A percentile compares a stretch with the other conserved stretches of the same genome.
phyloP scores from a whole-genome alignment of 768 basidiomycete species.

The Tulasnella sp. region DNA sequence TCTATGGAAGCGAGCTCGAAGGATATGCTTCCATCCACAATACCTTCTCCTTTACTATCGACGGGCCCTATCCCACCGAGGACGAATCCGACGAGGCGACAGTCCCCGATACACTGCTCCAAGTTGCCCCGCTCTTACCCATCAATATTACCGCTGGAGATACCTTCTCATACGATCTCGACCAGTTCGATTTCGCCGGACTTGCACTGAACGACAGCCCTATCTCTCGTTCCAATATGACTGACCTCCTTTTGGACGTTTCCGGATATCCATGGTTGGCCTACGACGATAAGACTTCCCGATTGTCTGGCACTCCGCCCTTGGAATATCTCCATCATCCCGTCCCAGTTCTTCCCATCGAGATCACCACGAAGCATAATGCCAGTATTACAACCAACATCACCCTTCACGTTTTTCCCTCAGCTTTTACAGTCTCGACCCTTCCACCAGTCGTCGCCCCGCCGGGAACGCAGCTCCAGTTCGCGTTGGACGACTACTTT shows the following conservation, averaged over 20 bases:
- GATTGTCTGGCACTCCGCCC: constrained; percentile 64
- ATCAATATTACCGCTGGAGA: constrained; percentile 67
- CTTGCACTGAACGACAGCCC: constrained; percentile 59
- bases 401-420: constrained; percentile 61
- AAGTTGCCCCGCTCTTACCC: constrained; percentile 47
- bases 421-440: constrained; percentile 61
- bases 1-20: constrained; percentile 68
- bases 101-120: constrained; percentile 54
- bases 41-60: constrained; percentile 57
- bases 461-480: constrained; percentile 52
- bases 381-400: constrained; percentile 64
- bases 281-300: constrained; percentile 55
- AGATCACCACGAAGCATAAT: constrained; percentile 57
- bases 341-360: constrained; percentile 53
- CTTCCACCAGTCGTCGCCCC: constrained; percentile 56
- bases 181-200: constrained; percentile 58
- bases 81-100: background rate
- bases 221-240: constrained; percentile 58
- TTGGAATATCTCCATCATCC: constrained; percentile 40
- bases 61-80: constrained; percentile 46
- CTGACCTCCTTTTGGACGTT: constrained; percentile 55
- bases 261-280: constrained; percentile 46
- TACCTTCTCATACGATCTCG: constrained; percentile 52
- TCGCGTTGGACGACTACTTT: constrained; percentile 52
- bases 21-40: constrained; percentile 63